Base-by-base conservation (phyloP, 768 basidiomycete genomes). In the Lyophyllum decastes region DNA sequence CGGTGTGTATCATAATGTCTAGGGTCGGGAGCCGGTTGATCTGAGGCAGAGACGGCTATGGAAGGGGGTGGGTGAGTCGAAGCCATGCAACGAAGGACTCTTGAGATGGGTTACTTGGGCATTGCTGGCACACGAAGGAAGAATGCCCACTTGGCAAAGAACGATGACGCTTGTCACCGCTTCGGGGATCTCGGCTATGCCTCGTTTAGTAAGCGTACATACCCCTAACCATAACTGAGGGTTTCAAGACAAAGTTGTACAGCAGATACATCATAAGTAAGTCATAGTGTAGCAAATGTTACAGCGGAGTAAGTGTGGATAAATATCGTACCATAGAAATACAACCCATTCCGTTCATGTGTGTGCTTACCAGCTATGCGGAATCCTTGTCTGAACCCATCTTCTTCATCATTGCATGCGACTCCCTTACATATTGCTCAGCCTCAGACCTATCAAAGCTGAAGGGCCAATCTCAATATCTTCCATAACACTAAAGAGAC, bases 361-460 rank as follows among this genome's bases (percentile, higher is more conserved):
- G 30, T 30, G 14, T 34, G 30, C 52, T 54, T 58, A 8, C 57
- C 44, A 21, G 49, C n/a, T 44, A 50, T 26, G 22, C n/a, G 44
- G 33, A 22, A 56, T 30, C 30, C 30, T 10, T 30, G 4, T 30
- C 30, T 30, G 30, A 4, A 30, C 30, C 5, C 71, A 73, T 55
- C 62, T 77, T 70, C 49, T 77, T 67, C 59, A 88, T 71, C 10
- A 89, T 63, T 40, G 81, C 70, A 60, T 85, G 85, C 25, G 88
- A 86, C 68, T 88, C 80, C 57, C 75, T 69, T 9, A 89, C 83
- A 63, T 84, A 92, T 55, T 79, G 64, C 63, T 85, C 87, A 6
- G 89, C 81, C 66, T 92, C 89, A 2, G 75, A 66, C 59, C 89
- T 77, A 59, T 89, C 82, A 62, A 91, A 90, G 41, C 89, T 91